These are phyloP conservation scores for Claviceps africana DNA, from an alignment of 2,329 filamentous ascomycete species.

Conservation along the genomic window DNA sequence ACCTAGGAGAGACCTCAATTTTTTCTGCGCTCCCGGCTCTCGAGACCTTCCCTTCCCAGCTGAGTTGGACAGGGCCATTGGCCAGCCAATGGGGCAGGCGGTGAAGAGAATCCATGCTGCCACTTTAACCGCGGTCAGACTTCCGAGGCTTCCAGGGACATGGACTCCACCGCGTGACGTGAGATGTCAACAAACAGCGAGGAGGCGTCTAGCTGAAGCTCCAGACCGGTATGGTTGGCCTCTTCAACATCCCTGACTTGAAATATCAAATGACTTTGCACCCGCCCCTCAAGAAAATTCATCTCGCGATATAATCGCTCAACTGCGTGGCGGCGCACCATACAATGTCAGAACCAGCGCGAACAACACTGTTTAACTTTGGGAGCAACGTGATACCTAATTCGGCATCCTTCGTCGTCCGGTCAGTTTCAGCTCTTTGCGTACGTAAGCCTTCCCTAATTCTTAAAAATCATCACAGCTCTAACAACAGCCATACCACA, in stretches of 20 bases:
- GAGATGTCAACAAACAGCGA: not conserved
- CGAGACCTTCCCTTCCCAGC: not conserved
- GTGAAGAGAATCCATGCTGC: slow-evolving; percentile 2
- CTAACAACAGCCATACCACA: slow-evolving; percentile 12
- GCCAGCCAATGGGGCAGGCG: slow-evolving; percentile 7
- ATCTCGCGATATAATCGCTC: not conserved
- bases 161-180: not conserved
- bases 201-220: not conserved
- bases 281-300: not conserved
- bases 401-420: slow-evolving; percentile 18
- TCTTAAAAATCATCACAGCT: slow-evolving; percentile 1
- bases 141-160: not conserved
- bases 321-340: not conserved
- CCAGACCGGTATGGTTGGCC: not conserved
- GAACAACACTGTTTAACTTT: slow-evolving; percentile 14
- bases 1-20: not conserved
- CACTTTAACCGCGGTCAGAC: not conserved
- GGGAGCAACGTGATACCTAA: slow-evolving; percentile 14
- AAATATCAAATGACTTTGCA: not conserved
- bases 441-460: slow-evolving; percentile 14
- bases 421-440: slow-evolving; percentile 24
- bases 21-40: not conserved
- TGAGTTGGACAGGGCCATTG: not conserved
- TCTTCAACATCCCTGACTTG: not conserved
- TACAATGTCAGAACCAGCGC: slow-evolving; percentile 14